A percentile compares a stretch with the other conserved stretches of the same genome.
phyloP scores from a whole-genome alignment of 2,329 filamentous ascomycete genomes.

The Sporothrix dimorphospora region DNA sequence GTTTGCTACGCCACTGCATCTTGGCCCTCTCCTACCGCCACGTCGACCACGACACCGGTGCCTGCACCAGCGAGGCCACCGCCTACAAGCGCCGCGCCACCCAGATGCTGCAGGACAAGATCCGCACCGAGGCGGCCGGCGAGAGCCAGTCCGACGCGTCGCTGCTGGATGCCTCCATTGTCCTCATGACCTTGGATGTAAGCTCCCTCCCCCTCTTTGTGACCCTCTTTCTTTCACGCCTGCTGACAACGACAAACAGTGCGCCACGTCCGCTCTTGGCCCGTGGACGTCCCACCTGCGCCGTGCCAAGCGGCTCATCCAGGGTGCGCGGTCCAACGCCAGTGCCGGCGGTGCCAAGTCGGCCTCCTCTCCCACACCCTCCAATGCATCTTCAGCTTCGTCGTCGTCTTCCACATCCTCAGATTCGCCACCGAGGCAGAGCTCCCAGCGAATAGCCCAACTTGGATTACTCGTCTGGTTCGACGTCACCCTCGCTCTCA shows the following conservation, averaged over 20 bases:
- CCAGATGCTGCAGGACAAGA: constrained; percentile 36
- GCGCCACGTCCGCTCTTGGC: constrained; percentile 42
- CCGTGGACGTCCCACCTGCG: constrained; percentile 39
- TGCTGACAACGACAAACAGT: too few species aligned
- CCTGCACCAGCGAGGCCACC: constrained; percentile 34
- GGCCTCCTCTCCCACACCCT: not conserved
- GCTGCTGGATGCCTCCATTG: constrained; percentile 39
- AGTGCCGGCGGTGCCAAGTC: not conserved
- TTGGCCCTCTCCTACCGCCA: constrained; percentile 41
- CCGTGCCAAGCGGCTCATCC: constrained; percentile 25
- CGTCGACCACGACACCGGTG: constrained; percentile 37
- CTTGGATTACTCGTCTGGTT: constrained; percentile 42
- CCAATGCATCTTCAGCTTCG: not conserved
- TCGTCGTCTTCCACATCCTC: not conserved
- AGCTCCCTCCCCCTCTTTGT: constrained; percentile 11
- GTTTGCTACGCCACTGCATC: constrained; percentile 41
- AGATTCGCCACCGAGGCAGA: not conserved
- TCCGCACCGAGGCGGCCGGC: constrained; percentile 23
- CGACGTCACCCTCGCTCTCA: constrained; percentile 42
- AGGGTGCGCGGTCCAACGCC: not conserved
- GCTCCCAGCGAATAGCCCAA: constrained; percentile 35
- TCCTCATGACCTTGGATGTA: constrained; percentile 43
- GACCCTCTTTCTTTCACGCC: not conserved
- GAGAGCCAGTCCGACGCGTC: constrained; percentile 25
- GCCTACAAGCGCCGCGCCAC: constrained; percentile 36